phyloP scores from a whole-genome alignment of 2,329 filamentous ascomycete species.

The Cercospora beticola region DNA sequence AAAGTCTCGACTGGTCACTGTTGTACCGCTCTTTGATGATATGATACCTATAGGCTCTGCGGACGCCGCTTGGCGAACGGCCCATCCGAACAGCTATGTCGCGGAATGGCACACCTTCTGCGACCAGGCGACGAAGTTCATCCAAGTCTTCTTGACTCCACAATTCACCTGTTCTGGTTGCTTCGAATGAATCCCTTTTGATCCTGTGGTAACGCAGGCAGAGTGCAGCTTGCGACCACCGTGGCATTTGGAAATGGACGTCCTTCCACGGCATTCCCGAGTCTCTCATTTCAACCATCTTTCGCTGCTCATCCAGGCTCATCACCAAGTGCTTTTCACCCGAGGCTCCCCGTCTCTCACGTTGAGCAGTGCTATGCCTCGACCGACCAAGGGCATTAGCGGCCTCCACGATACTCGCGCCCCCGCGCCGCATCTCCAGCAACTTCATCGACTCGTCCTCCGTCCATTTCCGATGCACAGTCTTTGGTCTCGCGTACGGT shows the following conservation, averaged over 20 bases:
- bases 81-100: background rate
- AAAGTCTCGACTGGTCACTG: background rate
- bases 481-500: background rate
- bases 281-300: background rate
- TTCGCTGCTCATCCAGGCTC: background rate
- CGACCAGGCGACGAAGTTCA: background rate
- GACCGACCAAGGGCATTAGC: background rate
- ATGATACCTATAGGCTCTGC: background rate
- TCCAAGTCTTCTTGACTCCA: background rate
- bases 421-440: background rate
- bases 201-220: background rate
- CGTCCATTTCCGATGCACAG: background rate
- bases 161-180: background rate
- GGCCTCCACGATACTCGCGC: background rate
- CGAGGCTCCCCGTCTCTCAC: background rate
- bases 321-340: background rate
- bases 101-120: background rate
- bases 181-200: background rate
- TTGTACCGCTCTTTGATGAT: background rate
- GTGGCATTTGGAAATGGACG: background rate
- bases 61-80: background rate
- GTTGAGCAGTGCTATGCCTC: background rate
- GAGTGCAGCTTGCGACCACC: background rate
- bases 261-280: background rate
- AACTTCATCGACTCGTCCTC: background rate